Conservation (phyloP, 306 rosid species). For the Quercus dentata region DNA sequence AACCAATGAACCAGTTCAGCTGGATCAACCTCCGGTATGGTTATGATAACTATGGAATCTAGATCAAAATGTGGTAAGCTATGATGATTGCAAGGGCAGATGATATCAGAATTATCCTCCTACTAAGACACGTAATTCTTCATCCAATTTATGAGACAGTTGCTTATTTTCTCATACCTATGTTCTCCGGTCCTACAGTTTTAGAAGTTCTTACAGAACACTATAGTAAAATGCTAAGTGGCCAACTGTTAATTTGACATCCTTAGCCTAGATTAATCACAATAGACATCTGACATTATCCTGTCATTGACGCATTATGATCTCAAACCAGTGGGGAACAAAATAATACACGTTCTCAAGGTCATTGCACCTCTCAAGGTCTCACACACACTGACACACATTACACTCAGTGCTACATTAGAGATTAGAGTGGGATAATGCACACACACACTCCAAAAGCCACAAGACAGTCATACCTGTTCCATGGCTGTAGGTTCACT, state of each 20-base stretch:
- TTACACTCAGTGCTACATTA: background rate
- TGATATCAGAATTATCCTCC: too few species aligned
- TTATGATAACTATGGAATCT: too few species aligned
- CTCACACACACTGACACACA: background rate
- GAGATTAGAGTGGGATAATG: background rate
- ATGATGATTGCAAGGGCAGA: too few species aligned
- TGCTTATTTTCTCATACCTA: too few species aligned
- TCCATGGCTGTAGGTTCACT: constrained; percentile 66
- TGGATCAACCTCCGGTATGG: too few species aligned
- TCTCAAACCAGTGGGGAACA: too few species aligned
- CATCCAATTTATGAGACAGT: too few species aligned
- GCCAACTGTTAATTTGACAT: too few species aligned
- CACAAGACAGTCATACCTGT: constrained; percentile 42
- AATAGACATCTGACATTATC: background rate
- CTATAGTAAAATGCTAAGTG: too few species aligned
- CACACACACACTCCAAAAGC: background rate
- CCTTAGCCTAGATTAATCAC: background rate
- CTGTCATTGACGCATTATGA: background rate
- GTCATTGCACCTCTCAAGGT: background rate
- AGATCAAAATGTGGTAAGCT: too few species aligned
- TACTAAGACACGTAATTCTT: too few species aligned
- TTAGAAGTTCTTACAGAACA: background rate
- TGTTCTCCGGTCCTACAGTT: background rate
- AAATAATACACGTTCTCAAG: background rate
- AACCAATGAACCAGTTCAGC: too few species aligned